phyloP scores from a whole-genome alignment of 192 early-diverging fungal genomes.

The Umbelopsis ramanniana region DNA sequence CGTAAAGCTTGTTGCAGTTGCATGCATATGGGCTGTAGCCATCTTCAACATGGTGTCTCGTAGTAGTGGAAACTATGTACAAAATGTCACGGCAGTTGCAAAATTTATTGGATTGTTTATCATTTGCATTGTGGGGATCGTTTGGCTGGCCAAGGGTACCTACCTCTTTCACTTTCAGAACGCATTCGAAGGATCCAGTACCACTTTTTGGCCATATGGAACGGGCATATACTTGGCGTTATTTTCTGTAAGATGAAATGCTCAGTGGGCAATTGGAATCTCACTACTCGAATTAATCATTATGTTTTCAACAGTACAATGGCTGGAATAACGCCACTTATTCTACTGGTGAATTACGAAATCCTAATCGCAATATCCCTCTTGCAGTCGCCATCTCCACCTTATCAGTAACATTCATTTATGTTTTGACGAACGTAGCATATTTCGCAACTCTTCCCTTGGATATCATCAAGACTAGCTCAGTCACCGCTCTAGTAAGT shows the following conservation, averaged over 20 bases:
- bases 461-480: slow-evolving; percentile 3
- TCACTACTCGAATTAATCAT: background rate
- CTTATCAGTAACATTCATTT: slow-evolving; percentile 38
- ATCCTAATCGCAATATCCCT: slow-evolving; percentile 41
- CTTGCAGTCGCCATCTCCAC: slow-evolving; percentile 40
- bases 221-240: slow-evolving; percentile 43
- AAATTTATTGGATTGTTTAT: slow-evolving; percentile 42
- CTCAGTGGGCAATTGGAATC: background rate
- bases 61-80: slow-evolving; percentile 39
- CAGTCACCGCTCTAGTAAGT: slow-evolving; percentile 5
- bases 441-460: slow-evolving; percentile 2
- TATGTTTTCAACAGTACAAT: slow-evolving; percentile 31
- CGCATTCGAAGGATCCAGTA: slow-evolving; percentile 35
- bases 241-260: slow-evolving; percentile 37
- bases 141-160: slow-evolving; percentile 40
- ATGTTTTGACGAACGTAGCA: slow-evolving; percentile 1
- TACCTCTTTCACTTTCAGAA: slow-evolving; percentile 34
- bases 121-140: slow-evolving; percentile 37
- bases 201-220: slow-evolving; percentile 40
- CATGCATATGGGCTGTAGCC: slow-evolving; percentile 12
- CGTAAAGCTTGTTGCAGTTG: slow-evolving; percentile 20
- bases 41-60: slow-evolving; percentile 39
- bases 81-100: slow-evolving; percentile 39
- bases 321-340: slow-evolving; percentile 51
- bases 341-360: slow-evolving; percentile 38